These are phyloP conservation scores for Euphorbia peplus DNA, from an alignment of 345 rosid genomes.

Conservation along the genomic window DNA sequence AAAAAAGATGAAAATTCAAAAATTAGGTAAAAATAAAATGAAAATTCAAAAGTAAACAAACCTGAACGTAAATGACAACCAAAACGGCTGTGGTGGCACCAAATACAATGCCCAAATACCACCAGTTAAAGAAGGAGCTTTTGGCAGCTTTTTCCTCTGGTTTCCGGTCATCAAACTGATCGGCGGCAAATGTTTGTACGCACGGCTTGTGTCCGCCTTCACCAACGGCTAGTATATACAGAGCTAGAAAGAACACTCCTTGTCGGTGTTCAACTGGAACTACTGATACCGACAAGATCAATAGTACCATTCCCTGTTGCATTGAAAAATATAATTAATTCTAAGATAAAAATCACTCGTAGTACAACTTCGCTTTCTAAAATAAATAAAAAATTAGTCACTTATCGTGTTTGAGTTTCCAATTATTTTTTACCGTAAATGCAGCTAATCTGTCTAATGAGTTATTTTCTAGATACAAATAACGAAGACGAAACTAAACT, in stretches of 20 bases:
- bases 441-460: no score
- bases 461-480: no score
- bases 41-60: not conserved
- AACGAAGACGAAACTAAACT: no score
- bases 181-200: constrained; percentile 92
- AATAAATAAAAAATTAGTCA: no score
- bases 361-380: no score
- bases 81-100: constrained; percentile 60
- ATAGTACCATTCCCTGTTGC: constrained; percentile 63
- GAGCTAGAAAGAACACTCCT: constrained; percentile 58
- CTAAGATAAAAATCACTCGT: no score
- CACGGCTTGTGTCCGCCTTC: constrained; percentile 98
- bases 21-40: not conserved
- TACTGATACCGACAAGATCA: constrained; percentile 60
- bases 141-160: constrained; percentile 63
- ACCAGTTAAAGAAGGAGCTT: constrained; percentile 94
- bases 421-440: no score
- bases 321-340: not conserved
- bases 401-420: no score
- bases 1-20: not conserved
- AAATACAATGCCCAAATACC: constrained; percentile 60
- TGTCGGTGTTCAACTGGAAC: constrained; percentile 35
- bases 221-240: constrained; percentile 71
- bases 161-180: constrained; percentile 67
- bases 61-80: constrained; percentile 73